Base-by-base conservation (phyloP, 345 rosid species). In the Linum lewisii region DNA sequence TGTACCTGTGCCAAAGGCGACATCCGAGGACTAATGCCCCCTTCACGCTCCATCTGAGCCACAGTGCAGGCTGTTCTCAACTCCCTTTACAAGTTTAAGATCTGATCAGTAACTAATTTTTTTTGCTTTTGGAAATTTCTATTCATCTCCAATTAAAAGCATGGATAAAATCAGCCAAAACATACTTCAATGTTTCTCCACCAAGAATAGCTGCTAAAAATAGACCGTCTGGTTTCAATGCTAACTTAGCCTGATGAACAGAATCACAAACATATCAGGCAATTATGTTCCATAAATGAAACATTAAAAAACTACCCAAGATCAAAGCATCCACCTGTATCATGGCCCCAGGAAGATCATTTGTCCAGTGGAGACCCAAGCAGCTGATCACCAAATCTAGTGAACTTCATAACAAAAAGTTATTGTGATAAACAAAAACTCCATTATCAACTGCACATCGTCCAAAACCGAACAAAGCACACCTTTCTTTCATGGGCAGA, bases 21-120 rank as follows among this genome's bases (percentile, higher is more conserved):
- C 58, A 93, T 15, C 24, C 95, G 79, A 60, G 97, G 95, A 81
- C 97, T 89, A 72, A 93, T 82, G 54, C 99, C 99, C 53, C 99
- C 99, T 81, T 93, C 99, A 16, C 99, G 97, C 77, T 93, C 99
- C 89, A 89, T 85, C 76, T 93, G 99, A 42, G 99, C 95, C 65
- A 89, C 70, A 15, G 99, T 93, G 80, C 99, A 93, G 21, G 99
- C 97, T 82, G 87, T 84, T 73, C 99, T 82, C 62, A 93, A 69
- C 72, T 89, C 97, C 78, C 97, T 89, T 26, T 37, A 60, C 49
- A 64, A 64, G 49, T n/a, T n/a, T n/a, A n/a, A n/a, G 55, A 58
- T 47, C 24, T 29, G 53, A 18, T 67, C 24, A 2, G 25, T 21
- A 34, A 59, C 4, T n/a, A 47, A 54, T 37, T 50, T 36, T 8